Evolutionary conservation across 768 basidiomycete genomes (phyloP), one percentile per base, ranked within the genome.

Genomic region (Phanerodontia chrysosporium): DNA sequence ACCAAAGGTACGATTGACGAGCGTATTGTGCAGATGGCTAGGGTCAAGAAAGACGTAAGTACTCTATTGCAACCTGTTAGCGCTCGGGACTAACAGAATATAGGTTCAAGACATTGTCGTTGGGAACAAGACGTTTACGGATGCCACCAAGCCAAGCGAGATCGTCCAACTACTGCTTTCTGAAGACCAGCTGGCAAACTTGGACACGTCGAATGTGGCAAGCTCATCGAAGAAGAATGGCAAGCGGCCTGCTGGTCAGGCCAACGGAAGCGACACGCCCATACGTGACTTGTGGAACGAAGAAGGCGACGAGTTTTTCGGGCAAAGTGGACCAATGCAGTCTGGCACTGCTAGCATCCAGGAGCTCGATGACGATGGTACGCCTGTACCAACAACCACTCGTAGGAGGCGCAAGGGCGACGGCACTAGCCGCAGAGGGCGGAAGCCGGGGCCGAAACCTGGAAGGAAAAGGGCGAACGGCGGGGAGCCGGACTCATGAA

Each of bases 21-120:
- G 73, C 92, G 97, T 2, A 99, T 99, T 65, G 84, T 99, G 22
- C 92, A 96, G 73, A 79, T 99, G 54, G 95, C 97, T 4, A 84
- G 96, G 49, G 93, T 95, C 58, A 97, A 97, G 79, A 97, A 97
- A 84, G 95, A 97, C 69, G 95, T 92, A 66, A 68, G 84, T 45
- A 14, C 29, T 39, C 39, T 54, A 35, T 16, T 18, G 21, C 30
- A 14, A 18, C 18, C 12, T 35, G 21, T 22, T 44, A 58, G 27
- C 29, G 30, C n/a, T 46, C 48, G 36, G 36, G 52, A 60, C 27
- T 59, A 56, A 22, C 58, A 28, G 22, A 16, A 1, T 44, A n/a
- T 60, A 95, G 93, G 95, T 98, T 4, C 97, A 98, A 85, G 97
- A 99, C 66, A 96, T 98, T 60, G 97, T 99, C 54, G 97, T 99